phyloP scores from a whole-genome alignment of 1,284 basidiomycete species.

The Pseudozyma sp. region DNA sequence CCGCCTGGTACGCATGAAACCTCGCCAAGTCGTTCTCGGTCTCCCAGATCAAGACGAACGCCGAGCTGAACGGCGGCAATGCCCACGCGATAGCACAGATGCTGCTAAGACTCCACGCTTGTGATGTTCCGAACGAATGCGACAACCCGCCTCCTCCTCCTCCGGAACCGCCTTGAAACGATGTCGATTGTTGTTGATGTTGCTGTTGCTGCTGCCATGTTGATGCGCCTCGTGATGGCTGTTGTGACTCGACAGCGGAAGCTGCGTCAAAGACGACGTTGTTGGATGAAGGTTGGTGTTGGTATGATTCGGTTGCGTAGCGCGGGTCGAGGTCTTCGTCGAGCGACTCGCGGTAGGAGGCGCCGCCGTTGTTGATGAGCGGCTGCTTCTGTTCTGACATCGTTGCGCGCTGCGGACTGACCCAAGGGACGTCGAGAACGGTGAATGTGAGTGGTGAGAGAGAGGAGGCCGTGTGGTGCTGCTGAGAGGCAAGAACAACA shows the following conservation, averaged over 20 bases:
- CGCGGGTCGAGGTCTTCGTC: constrained; percentile 55
- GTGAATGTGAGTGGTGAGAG: background rate
- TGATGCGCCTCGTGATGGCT: constrained; percentile 10
- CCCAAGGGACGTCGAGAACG: background rate
- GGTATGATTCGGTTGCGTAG: constrained; percentile 59
- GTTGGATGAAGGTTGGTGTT: constrained; percentile 35
- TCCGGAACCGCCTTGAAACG: constrained; percentile 5
- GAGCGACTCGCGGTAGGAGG: constrained; percentile 37
- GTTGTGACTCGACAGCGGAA: constrained; percentile 40
- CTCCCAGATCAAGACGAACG: constrained; percentile 57
- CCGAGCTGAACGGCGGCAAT: constrained; percentile 57
- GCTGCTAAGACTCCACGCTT: constrained; percentile 51
- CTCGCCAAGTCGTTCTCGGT: constrained; percentile 61
- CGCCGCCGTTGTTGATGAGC: constrained; percentile 18
- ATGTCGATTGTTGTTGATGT: background rate
- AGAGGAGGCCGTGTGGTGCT: background rate
- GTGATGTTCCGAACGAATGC: constrained; percentile 42
- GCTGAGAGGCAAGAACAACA: constrained; percentile 6
- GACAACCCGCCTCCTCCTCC: constrained; percentile 14
- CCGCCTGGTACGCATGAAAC: constrained; percentile 63
- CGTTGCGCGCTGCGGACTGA: background rate
- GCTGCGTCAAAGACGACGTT: constrained; percentile 48
- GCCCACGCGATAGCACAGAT: constrained; percentile 58
- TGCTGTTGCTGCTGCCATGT: constrained; percentile 20
- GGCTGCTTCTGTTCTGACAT: constrained; percentile 47